Evolutionary conservation across 352 stramenopile species (phyloP).

Genomic region (Globisporangium emineosum): DNA sequence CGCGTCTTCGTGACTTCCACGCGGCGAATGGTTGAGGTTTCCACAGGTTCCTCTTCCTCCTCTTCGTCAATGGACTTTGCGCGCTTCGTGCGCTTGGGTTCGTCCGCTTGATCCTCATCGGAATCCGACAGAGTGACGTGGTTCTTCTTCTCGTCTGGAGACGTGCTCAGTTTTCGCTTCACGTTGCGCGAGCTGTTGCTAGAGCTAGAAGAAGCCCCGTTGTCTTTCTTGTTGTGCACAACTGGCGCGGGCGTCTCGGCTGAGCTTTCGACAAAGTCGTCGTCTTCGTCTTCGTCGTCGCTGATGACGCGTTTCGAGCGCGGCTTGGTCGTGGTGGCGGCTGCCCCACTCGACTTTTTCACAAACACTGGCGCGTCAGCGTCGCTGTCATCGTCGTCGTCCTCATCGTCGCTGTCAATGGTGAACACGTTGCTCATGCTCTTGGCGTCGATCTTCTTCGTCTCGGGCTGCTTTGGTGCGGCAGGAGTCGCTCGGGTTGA

Average conservation of each 20-base stretch:
- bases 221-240: conserved; percentile 3
- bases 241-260: conserved; percentile 15
- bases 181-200: conserved; percentile 22
- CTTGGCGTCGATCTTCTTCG: conserved; percentile 35
- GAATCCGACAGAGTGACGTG: neutral
- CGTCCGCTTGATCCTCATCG: conserved; percentile 7
- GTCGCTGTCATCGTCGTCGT: conserved; percentile 30
- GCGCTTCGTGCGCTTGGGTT: conserved; percentile 12
- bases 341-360: conserved; percentile 29
- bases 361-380: conserved; percentile 68
- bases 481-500: conserved; percentile 18
- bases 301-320: conserved; percentile 60
- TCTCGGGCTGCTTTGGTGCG: conserved; percentile 22
- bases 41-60: conserved; percentile 7
- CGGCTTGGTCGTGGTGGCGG: conserved; percentile 15
- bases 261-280: conserved; percentile 10
- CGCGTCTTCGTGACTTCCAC: conserved; percentile 65
- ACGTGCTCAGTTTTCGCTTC: conserved; percentile 49
- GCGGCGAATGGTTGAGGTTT: conserved; percentile 42
- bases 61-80: conserved; percentile 19
- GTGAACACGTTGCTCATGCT: conserved; percentile 70
- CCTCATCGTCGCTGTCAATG: conserved; percentile 66
- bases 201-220: neutral
- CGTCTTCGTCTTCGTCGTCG: conserved; percentile 66
- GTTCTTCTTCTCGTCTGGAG: conserved; percentile 20